These are phyloP conservation scores for Rhodotorula kratochvilovae DNA, from an alignment of 768 basidiomycete genomes.

Conservation along the genomic window DNA sequence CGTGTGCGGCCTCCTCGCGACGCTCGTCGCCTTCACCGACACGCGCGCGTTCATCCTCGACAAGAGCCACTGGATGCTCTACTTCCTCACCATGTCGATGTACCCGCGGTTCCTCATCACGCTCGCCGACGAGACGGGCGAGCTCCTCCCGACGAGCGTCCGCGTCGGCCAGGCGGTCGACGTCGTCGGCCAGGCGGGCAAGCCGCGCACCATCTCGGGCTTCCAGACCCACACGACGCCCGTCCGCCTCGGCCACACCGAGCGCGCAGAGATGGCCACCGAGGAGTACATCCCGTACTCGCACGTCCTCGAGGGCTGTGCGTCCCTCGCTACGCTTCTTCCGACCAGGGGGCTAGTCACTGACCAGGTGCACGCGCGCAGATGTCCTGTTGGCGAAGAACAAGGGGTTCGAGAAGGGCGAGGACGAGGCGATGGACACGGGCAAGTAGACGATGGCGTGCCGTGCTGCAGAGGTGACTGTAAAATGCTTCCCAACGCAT, in stretches of 20 bases:
- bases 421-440: constrained; percentile 22
- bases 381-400: constrained; percentile 47
- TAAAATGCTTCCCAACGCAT: neutral
- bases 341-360: too few species aligned
- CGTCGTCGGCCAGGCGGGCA: constrained; percentile 95
- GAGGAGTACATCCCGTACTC: constrained; percentile 92
- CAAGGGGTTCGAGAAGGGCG: constrained; percentile 47
- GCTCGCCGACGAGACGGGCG: constrained; percentile 83
- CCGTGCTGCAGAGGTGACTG: neutral
- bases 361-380: too few species aligned
- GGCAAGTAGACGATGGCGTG: neutral
- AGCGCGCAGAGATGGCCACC: constrained; percentile 90
- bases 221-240: constrained; percentile 99
- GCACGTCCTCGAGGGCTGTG: constrained; percentile 76
- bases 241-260: constrained; percentile 87
- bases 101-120: constrained; percentile 98
- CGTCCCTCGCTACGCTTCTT: neutral
- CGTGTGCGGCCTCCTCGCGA: constrained; percentile 80
- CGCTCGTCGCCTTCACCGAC: constrained; percentile 86
- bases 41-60: constrained; percentile 87
- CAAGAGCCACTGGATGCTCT: constrained; percentile 98
- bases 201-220: constrained; percentile 89
- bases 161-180: constrained; percentile 96
- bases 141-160: constrained; percentile 73
- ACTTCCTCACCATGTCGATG: constrained; percentile 92